Conservation (phyloP, 345 rosid genomes). For the Linum trigynum region DNA sequence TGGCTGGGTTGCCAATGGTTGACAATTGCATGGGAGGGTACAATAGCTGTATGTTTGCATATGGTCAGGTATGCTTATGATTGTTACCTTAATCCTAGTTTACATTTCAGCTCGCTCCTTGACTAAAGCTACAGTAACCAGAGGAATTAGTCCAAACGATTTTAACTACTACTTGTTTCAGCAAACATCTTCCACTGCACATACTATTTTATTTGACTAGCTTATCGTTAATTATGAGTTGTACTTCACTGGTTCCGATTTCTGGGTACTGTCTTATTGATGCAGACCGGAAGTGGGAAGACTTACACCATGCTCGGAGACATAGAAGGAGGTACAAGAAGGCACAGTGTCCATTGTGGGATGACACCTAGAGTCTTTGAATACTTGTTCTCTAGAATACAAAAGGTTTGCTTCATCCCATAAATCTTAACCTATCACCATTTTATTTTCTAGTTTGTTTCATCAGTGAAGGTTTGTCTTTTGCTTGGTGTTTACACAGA, state of each 20-base stretch:
- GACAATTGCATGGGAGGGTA: slow-evolving; percentile 94
- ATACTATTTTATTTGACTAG: neutral
- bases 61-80: slow-evolving; percentile 67
- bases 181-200: neutral
- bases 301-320: slow-evolving; percentile 99
- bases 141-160: neutral
- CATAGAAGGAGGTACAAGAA: slow-evolving; percentile 86
- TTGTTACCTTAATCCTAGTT: neutral
- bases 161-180: neutral
- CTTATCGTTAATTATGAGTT: neutral
- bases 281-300: slow-evolving; percentile 98
- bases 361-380: slow-evolving; percentile 98
- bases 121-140: neutral
- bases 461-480: too few relatives aligned
- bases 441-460: neutral
- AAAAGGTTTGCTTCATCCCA: slow-evolving; percentile 45
- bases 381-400: slow-evolving; percentile 77
- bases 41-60: slow-evolving; percentile 99
- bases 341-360: slow-evolving; percentile 91
- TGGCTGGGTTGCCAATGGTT: slow-evolving; percentile 95
- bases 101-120: neutral
- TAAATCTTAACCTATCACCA: neutral
- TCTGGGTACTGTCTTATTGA: slow-evolving; percentile 4
- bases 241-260: neutral
- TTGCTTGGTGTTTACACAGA: neutral